Base-by-base conservation (phyloP, 129 eudicot genomes). In the Flaveria ramosissima region DNA sequence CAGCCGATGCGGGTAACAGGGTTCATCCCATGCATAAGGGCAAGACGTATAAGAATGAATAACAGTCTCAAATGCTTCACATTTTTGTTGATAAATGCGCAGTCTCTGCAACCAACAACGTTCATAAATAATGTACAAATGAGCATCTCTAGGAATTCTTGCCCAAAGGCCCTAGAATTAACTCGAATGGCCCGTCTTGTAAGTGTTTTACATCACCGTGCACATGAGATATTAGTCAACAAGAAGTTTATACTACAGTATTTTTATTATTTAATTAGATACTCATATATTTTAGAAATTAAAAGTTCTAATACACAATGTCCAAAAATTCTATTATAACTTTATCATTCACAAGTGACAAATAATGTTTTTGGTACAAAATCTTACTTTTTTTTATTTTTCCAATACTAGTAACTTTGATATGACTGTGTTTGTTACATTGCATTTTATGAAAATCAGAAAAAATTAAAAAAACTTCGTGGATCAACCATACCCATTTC, bases 21-120 rank as follows among this genome's bases (percentile, higher is more conserved):
- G 99, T 82, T 95, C 99, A 86, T 95, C 99, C 99, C 99, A 95
- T 68, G 99, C 96, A 82, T 91, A 95, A 66, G 94, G 85, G 68
- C 88, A 85, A 69, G 99, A 91, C 24, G 96, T 89, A 84, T 91
- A 95, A 14, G 99, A 80, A 74, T 95, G 89, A 67, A 92, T 73
- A 52, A 92, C 83, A 16, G 97, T 91, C 83, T 95, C 97, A 56
- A 88, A 88, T 74, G 90, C 86, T 88, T 91, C 99, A 84, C 99
- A 95, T 76, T 87, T 89, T 71, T 90, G 99, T 77, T 95, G 99
- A 84, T 89, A 92, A 67, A 95, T 72, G 26, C 99, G 92, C 59
- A 95, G 73, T 76, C 93, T 89, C 99, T 95, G 73, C 83, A 84
- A 79, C 71, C 82, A 85, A 72, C 68, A 73, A 74, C 65, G 46